phyloP scores from a whole-genome alignment of 805 yeast genomes.

The Sungouiozyma intestinalis region DNA sequence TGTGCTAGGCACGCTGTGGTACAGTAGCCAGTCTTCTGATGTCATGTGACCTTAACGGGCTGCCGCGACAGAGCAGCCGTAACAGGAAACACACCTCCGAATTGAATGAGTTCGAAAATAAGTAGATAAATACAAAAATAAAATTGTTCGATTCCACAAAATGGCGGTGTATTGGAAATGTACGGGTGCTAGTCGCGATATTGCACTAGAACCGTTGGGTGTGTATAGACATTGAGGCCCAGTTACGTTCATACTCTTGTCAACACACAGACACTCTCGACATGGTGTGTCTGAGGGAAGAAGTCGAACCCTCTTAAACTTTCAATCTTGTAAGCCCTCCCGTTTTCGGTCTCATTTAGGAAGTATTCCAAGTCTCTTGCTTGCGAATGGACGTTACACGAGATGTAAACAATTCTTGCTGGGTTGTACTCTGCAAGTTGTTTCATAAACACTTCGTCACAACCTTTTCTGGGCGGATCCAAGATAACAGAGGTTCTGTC shows the following conservation, averaged over 20 bases:
- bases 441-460: conserved; percentile 77
- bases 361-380: conserved; percentile 89
- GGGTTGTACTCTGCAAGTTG: conserved; percentile 81
- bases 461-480: conserved; percentile 97
- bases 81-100: too few relatives aligned
- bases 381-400: conserved; percentile 96
- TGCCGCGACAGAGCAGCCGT: too few relatives aligned
- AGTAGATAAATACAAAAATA: too few relatives aligned
- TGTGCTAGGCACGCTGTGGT: too few relatives aligned
- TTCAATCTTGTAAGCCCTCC: conserved; percentile 57
- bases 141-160: too few relatives aligned
- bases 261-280: conserved; percentile 77
- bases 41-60: too few relatives aligned
- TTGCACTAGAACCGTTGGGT: too few relatives aligned
- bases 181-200: too few relatives aligned
- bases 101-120: neutral
- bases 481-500: conserved; percentile 77
- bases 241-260: conserved; percentile 18
- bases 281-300: conserved; percentile 92
- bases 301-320: conserved; percentile 91
- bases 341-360: conserved; percentile 52
- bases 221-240: neutral
- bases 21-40: too few relatives aligned
- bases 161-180: neutral
- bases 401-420: conserved; percentile 80